Evolutionary conservation across 2,329 filamentous ascomycete genomes (phyloP).

Genomic region (Paramyrothecium roridum): DNA sequence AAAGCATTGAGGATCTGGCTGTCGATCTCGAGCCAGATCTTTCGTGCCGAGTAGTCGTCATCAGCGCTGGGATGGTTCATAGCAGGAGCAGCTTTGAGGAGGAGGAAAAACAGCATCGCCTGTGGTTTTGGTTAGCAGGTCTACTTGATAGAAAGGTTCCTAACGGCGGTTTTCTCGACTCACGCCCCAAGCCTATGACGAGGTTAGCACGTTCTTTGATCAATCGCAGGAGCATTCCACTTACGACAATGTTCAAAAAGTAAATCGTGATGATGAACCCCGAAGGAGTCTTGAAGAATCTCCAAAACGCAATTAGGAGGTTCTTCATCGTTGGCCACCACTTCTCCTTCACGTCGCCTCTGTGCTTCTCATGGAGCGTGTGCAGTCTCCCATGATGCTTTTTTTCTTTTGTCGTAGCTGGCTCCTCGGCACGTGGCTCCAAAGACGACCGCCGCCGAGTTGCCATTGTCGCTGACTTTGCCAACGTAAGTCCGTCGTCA

Average conservation of each 20-base stretch:
- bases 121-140: slow-evolving; percentile 5
- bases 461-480: slow-evolving; percentile 8
- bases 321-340: slow-evolving; percentile 19
- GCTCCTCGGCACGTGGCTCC: too few relatives aligned
- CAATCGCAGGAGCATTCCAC: not conserved
- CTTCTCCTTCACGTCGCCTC: slow-evolving; percentile 14
- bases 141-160: too few relatives aligned
- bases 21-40: slow-evolving; percentile 80
- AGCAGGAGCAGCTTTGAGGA: slow-evolving; percentile 16
- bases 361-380: slow-evolving; percentile 15
- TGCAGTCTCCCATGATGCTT: slow-evolving; percentile 10
- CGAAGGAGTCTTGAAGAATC: slow-evolving; percentile 22
- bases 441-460: not conserved
- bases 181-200: slow-evolving; percentile 18
- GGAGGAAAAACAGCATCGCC: slow-evolving; percentile 25
- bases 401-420: not conserved
- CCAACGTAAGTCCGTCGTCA: slow-evolving; percentile 17
- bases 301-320: slow-evolving; percentile 21
- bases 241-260: slow-evolving; percentile 23
- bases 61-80: slow-evolving; percentile 42
- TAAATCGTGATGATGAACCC: slow-evolving; percentile 25
- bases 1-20: slow-evolving; percentile 76
- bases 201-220: not conserved
- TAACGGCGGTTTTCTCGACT: too few relatives aligned
- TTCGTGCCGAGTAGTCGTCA: slow-evolving; percentile 67